Base-by-base conservation (phyloP, 495 filamentous ascomycete species). In the Daldinia grandis region DNA sequence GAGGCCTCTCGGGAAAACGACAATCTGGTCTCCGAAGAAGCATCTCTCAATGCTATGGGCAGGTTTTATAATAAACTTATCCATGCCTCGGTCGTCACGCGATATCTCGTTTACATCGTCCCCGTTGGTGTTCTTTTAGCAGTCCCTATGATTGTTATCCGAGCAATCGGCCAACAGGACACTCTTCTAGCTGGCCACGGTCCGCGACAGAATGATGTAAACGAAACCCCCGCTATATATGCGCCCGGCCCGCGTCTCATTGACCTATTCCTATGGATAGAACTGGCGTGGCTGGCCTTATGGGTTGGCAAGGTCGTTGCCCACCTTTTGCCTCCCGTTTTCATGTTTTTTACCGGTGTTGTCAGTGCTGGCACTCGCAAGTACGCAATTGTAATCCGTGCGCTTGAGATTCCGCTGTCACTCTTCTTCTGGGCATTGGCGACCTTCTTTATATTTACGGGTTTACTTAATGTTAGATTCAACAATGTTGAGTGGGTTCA, bases 281-380 rank as follows among this genome's bases (percentile, higher is more conserved):
- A 97, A 78, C 86, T 97, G 61, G 87, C 96, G 28, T 98, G 94
- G 95, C 81, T 94, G 42, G 87, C 89, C 61, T 83, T 98, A 57
- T 99, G 95, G 95, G 86, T 87, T 24, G 90, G 89, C 47, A 99
- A 99, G 81, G 77, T 97, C 35, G 83, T 91, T 25, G 91, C 94
- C 7, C 90, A 92, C 76, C 80, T 89, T 28, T 78, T 97, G n/a
- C 95, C 95, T 0, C 83, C 77, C 19, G 66, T 97, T 28, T 98
- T 98, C 78, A 92, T 96, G 81, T 90, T 93, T 65, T 84, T 97
- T 49, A 90, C 89, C 71, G 95, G 95, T 33, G 91, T 98, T 62
- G 92, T 98, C 65, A 95, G 91, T 79, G 88, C 94, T 2, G 94
- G 95, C 15, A 96, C 93, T 3, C 86, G 93, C 60, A 99, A 98